Evolutionary conservation across 441 rosid genomes (phyloP), one percentile per base, ranked within the genome.

Genomic region (Brassica hybrid): DNA sequence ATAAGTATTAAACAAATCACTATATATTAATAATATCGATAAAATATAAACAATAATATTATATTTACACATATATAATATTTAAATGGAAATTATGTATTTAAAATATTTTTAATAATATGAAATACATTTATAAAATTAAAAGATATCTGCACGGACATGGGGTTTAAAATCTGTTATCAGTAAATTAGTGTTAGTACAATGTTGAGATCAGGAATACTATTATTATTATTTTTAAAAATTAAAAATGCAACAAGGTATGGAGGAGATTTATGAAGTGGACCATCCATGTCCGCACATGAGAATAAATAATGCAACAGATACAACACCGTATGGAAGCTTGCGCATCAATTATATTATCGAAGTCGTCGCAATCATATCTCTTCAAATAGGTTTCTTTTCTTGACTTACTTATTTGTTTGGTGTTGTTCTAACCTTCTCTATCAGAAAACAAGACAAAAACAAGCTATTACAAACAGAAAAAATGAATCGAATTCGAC

Each of bases 401-500:
- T 16, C 48, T 23, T 58, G 30, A 6, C 10, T 48, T 0, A 13
- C 13, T 45, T 45, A 45, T 45, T 45, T 45, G 52, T 45, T 45
- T 45, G 52, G 16, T 45, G 16, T 45, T 4, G 52, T 45, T 45
- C 52, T 45, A 45, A 45, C 16, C 52, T 45, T 61, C 69, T 36
- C 36, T 38, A 6, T 41, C 66, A 71, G 52, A 17, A 75, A 34
- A 63, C 36, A 34, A 19, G 52, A 45, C 52, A 45, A 34, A 62
- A 63, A 16, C 1, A 32, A 4, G 8, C 19, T 14, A 7, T 14
- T 45, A 12, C 14, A n/a, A 60, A 17, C 9, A 4, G 7, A 10
- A 6, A 7, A 43, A 41, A 86, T 89, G 93, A 76, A 73, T 62
- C 72, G 66, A 67, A 77, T 71, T 79, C 83, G 60, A 38, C 76